Evolutionary conservation across 495 filamentous ascomycete genomes (phyloP), one percentile per base, ranked within the genome.

Genomic region (Venustampulla echinocandica): DNA sequence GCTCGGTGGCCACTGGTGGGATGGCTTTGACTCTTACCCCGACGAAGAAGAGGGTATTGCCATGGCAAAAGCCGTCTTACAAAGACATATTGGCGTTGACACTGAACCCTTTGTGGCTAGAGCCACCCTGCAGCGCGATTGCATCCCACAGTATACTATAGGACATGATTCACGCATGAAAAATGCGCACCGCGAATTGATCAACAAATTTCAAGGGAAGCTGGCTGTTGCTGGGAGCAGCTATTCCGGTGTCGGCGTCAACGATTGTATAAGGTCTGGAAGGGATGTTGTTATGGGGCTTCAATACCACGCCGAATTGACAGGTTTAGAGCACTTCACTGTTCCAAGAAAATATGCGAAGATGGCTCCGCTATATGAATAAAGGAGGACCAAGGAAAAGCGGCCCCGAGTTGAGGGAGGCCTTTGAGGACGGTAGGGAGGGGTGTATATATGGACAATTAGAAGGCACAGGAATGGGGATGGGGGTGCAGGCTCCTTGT

Each of bases 1-100:
- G 85, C 64, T 97, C 18, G 92, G 92, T 41, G 92, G 92, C 4
- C 90, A 96, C 65, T 89, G 82, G 68, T 97, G 90, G 90, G 77
- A 86, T 52, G 71, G 61, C 33, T 62, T 71, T 19, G 61, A 64
- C 11, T 36, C 57, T 0, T 67, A 68, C 30, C 69, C 70, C 34
- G 84, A 84, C 0, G 68, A 75, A 49, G 70, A 80, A 10, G 67
- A 81, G 44, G 87, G 80, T 17, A 64, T 79, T 22, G 53, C 57
- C 1, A 82, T 90, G 74, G 88, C 90, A 14, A 70, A 71, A 20
- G 60, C 65, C 6, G 68, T 90, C 39, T 67, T 97, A 2, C 58
- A 68, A 32, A 73, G 87, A 22, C 92, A 98, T 57, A 64, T 98
- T 2, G 66, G 68, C 19, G 85, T 97, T 17, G 56, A 47, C 10